Percentiles rank a stretch among this genome's conserved stretches.
Conservation (phyloP, 495 filamentous ascomycete species). For the Pseudoneurospora amorphoporcata region DNA sequence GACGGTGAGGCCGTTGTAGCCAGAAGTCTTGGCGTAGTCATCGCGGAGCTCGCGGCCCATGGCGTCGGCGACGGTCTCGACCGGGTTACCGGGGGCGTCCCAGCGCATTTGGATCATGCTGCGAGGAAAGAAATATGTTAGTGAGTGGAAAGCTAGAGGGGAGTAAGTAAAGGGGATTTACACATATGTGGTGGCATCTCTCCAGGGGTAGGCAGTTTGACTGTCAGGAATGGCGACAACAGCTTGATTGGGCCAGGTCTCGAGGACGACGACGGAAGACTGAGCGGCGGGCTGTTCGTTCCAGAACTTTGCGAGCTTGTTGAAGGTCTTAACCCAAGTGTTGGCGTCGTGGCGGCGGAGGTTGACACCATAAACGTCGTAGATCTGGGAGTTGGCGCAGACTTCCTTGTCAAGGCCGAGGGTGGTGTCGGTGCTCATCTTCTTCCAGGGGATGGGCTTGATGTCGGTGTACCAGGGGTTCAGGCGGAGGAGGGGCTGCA, state of each 20-base stretch:
- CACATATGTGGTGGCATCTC: not conserved
- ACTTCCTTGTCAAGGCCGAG: not conserved
- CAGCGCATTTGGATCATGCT: not conserved
- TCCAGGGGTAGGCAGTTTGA: not conserved
- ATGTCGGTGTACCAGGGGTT: not conserved
- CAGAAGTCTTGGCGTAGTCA: not conserved
- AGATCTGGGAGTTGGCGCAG: not conserved
- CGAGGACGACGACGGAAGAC: not conserved
- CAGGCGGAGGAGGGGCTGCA: not conserved
- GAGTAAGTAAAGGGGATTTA: not conserved
- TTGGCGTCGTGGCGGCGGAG: not conserved
- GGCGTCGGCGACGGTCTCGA: not conserved
- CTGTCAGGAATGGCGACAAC: not conserved
- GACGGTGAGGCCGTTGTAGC: constrained; percentile 14
- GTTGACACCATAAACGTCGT: not conserved
- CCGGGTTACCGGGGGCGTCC: not conserved
- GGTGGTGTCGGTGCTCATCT: not conserved
- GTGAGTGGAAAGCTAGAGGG: not conserved
- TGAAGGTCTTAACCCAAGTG: not conserved
- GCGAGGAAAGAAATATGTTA: not conserved
- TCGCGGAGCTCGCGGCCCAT: not conserved
- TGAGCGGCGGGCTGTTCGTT: not conserved
- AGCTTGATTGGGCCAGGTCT: not conserved
- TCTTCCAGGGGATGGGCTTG: not conserved
- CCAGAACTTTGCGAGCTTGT: not conserved